Evolutionary conservation across 768 basidiomycete genomes (phyloP), one percentile per base, ranked within the genome.

Genomic region (Pisolithus microcarpus): DNA sequence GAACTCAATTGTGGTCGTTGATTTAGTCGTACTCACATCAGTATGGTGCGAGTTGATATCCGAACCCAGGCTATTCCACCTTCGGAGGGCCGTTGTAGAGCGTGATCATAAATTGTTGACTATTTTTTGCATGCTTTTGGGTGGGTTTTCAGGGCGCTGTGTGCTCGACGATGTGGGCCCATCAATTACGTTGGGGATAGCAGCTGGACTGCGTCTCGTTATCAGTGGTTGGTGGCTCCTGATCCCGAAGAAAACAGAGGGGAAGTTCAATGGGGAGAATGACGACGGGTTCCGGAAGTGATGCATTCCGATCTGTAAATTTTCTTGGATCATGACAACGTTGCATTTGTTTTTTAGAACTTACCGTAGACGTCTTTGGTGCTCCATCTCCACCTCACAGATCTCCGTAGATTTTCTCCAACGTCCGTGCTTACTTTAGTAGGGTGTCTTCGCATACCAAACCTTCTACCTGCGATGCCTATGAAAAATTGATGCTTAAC

Each of bases 11-110:
- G 9, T 15, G 23, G 23, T 26, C 11, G 18, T 30, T 30, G 23
- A 8, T 56, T 38, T 63, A 80, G 85, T 89, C 56, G 86, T 89
- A 43, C 71, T 91, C 11, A 91, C 88, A n/a, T 85, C 85, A 15
- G 75, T 88, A 56, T 91, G 87, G 87, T 85, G 86, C 58, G 88
- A 91, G 62, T 75, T 91, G 38, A 77, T 85, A 74, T 80, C 82
- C 48, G 86, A 89, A 65, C 87, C 87, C 8, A 70, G 76, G 52
- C 77, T 92, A 21, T 84, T 90, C 72, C 61, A 72, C 34, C 52
- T 77, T 44, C 72, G 72, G 31, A 66, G 75, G 49, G 66, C 64
- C 45, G 77, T 84, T 55, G 68, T 67, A 37, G 73, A 81, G 3
- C 79, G 87, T 40, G 87, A 91, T 65, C 80, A 85, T 66, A 80